Conservation (phyloP, 257 asterid genomes). For the Primulina huaijiensis region DNA sequence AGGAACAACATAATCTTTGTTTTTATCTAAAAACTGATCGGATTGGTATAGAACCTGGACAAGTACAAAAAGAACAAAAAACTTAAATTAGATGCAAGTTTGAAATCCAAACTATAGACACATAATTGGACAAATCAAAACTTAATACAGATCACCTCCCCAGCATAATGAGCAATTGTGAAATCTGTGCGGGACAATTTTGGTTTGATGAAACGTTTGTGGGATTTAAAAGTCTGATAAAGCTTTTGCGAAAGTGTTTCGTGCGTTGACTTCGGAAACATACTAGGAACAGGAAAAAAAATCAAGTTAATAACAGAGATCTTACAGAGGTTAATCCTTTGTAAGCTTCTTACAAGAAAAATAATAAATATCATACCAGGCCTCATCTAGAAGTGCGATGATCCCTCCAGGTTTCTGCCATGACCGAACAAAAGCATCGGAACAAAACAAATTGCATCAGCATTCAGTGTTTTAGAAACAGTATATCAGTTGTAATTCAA, state of each 20-base stretch:
- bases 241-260: conserved; percentile 95
- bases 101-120: conserved; percentile 22
- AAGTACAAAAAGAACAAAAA: conserved; percentile 23
- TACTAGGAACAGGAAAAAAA: conserved; percentile 51
- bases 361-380: conserved; percentile 54
- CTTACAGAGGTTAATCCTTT: conserved; percentile 10
- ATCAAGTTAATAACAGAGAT: conserved; percentile 21
- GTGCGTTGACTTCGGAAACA: conserved; percentile 98
- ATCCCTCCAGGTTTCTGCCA: conserved; percentile 99
- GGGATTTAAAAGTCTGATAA: conserved; percentile 81
- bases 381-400: conserved; percentile 95
- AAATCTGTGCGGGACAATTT: conserved; percentile 91
- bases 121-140: conserved; percentile 10
- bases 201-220: conserved; percentile 93
- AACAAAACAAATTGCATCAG: conserved; percentile 28
- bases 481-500: conserved; percentile 9
- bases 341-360: conserved; percentile 12
- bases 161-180: conserved; percentile 92
- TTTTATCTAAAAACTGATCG: conserved; percentile 92
- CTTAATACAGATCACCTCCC: conserved; percentile 68
- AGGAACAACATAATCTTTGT: conserved; percentile 94
- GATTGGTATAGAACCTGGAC: conserved; percentile 87
- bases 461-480: conserved; percentile 17
- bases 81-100: conserved; percentile 13
- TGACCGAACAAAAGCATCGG: conserved; percentile 19